These are phyloP conservation scores for Typha latifolia DNA, from an alignment of 176 grass and related monocot genomes.

Conservation along the genomic window DNA sequence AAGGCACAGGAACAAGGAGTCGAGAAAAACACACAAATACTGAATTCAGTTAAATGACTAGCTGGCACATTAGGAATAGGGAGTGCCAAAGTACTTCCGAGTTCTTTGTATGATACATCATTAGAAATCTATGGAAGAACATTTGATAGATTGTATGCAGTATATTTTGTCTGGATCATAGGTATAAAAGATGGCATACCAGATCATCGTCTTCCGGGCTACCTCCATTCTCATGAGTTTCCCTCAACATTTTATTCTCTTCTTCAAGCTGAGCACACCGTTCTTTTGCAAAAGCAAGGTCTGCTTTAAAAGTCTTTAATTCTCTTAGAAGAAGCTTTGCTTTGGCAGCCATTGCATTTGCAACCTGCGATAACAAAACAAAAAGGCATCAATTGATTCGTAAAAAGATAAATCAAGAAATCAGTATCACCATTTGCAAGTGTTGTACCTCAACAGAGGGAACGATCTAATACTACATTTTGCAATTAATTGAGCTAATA, in stretches of 20 bases:
- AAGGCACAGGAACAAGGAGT: too few species aligned
- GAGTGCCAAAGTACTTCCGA: too few species aligned
- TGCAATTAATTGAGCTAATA: neutral
- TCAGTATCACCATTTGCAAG: neutral
- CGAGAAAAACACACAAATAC: too few species aligned
- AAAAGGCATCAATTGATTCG: slow-evolving; percentile 11
- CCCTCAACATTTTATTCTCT: slow-evolving; percentile 79
- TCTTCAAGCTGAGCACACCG: slow-evolving; percentile 95
- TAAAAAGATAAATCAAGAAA: neutral
- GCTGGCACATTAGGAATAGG: too few species aligned
- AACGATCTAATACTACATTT: neutral
- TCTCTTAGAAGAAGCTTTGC: slow-evolving; percentile 89
- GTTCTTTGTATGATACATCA: too few species aligned
- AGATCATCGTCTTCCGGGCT: slow-evolving; percentile 89
- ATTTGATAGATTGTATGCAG: too few species aligned
- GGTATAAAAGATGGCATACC: slow-evolving; percentile 24
- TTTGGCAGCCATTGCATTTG: slow-evolving; percentile 99
- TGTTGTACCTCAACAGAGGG: neutral
- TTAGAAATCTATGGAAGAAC: too few species aligned
- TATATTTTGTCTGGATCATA: neutral
- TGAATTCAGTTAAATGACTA: too few species aligned
- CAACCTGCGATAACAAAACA: slow-evolving; percentile 47
- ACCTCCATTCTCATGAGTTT: slow-evolving; percentile 70
- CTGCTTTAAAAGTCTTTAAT: slow-evolving; percentile 90
- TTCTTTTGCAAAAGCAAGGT: slow-evolving; percentile 88